Evolutionary conservation across 1,284 basidiomycete species (phyloP).

Genomic region (Melampsora americana): DNA sequence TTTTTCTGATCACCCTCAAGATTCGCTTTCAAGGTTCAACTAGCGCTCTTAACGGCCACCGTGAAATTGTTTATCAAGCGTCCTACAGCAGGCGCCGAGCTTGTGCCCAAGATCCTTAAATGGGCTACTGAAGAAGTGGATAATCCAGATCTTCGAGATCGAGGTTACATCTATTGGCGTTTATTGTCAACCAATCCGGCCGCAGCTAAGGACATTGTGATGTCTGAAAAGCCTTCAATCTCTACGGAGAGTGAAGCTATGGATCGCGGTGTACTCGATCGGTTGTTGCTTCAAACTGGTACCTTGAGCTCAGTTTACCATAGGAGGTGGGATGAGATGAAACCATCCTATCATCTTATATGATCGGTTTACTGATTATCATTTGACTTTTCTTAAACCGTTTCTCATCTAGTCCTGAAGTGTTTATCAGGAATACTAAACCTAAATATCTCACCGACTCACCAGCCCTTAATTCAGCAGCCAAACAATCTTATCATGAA

Average conservation of each 20-base stretch:
- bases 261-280: constrained; percentile 90
- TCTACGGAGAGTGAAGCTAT: constrained; percentile 97
- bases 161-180: constrained; percentile 99
- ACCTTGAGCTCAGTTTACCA: constrained; percentile 51
- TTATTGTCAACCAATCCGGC: constrained; percentile 88
- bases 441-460: constrained; percentile 50
- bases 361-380: constrained; percentile 9
- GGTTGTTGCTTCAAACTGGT: constrained; percentile 59
- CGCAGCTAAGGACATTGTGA: constrained; percentile 77
- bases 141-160: constrained; percentile 91
- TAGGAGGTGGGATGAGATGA: constrained; percentile 48
- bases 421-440: constrained; percentile 47
- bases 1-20: not conserved
- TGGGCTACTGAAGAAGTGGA: constrained; percentile 97
- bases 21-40: constrained; percentile 70
- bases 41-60: constrained; percentile 86
- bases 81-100: constrained; percentile 78
- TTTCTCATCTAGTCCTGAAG: constrained; percentile 34
- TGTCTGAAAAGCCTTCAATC: constrained; percentile 89
- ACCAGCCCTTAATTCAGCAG: constrained; percentile 49
- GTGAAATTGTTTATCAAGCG: constrained; percentile 98
- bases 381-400: not conserved
- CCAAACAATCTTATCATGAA: constrained; percentile 49
- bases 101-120: constrained; percentile 93
- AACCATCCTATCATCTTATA: constrained; percentile 32